Evolutionary conservation across 2,329 filamentous ascomycete genomes (phyloP), one percentile per base, ranked within the genome.

Genomic region (Cladophialophora psammophila): DNA sequence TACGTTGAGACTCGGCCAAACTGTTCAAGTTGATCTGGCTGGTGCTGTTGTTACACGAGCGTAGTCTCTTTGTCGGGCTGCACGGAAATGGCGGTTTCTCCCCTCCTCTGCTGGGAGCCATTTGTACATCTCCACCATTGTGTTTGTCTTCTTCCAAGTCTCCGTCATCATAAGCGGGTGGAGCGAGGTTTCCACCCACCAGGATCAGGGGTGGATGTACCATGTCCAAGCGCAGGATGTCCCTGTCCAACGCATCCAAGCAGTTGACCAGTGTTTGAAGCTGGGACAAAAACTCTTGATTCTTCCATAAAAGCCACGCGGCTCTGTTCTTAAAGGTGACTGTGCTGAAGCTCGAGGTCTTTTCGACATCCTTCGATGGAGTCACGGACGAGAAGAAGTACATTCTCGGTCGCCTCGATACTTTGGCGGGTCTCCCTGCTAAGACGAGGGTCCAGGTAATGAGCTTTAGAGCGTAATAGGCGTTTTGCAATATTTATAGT

Each of bases 271-370:
- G 26, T 7, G 60, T 62, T 31, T 55, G 34, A 12, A 62, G 35
- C n/a, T 62, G 40, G 9, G 45, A 53, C 10, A 62, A 31, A 42
- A 62, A 62, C 32, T 54, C 60, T 20, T 62, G 32, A 18, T 62
- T 62, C 20, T 55, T 53, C 60, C 60, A 62, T 31, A 62, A 35
- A 31, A 62, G 31, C 60, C 60, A 62, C n/a, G 34, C 34, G 34
- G 48, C 60, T 35, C 60, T 20, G 48, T 62, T 54, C 32, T 45
- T 55, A 10, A 35, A 8, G 13, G 26, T 55, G 15, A 62, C 60
- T 9, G 60, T 62, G 15, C 5, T 53, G 20, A 18, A 62, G 35
- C 32, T 62, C 45, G 20, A 62, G 42, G 45, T 62, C 60, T 34
- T 62, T 62, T 15, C 60, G 60, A 15, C 60, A 62, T 12, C 20